These are phyloP conservation scores for Zymoseptoria tritici DNA, from an alignment of 2,329 filamentous ascomycete species.

Conservation along the genomic window DNA sequence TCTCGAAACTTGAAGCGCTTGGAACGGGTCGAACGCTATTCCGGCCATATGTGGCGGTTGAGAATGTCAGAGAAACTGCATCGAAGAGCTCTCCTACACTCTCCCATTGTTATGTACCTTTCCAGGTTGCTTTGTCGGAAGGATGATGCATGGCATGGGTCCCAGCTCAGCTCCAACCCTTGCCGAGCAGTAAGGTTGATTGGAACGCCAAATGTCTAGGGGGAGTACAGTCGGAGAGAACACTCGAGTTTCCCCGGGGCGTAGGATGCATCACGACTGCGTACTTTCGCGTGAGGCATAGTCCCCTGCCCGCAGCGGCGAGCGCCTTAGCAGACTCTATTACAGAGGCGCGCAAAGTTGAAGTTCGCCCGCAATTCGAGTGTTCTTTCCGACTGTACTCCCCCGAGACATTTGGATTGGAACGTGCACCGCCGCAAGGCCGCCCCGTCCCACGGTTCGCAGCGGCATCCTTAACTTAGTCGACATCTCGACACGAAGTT, in stretches of 20 bases:
- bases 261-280: too few species aligned
- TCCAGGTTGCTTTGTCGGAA: background rate
- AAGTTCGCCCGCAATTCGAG: too few species aligned
- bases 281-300: too few species aligned
- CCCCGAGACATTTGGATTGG: too few species aligned
- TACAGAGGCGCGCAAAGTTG: too few species aligned
- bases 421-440: background rate
- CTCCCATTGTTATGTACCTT: background rate
- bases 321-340: too few species aligned
- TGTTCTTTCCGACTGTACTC: too few species aligned
- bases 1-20: slow-evolving; percentile 64
- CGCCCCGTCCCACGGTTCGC: background rate
- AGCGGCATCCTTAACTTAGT: background rate
- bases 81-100: slow-evolving; percentile 12
- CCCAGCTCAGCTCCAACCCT: background rate
- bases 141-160: background rate
- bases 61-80: slow-evolving; percentile 8
- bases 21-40: slow-evolving; percentile 62
- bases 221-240: too few species aligned
- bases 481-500: background rate
- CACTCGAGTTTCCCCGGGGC: too few species aligned
- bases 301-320: too few species aligned
- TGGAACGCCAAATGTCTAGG: too few species aligned
- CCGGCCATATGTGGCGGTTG: slow-evolving; percentile 11
- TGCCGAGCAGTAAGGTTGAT: background rate